Evolutionary conservation across 768 basidiomycete species (phyloP).

Genomic region (Pholiota conissans): DNA sequence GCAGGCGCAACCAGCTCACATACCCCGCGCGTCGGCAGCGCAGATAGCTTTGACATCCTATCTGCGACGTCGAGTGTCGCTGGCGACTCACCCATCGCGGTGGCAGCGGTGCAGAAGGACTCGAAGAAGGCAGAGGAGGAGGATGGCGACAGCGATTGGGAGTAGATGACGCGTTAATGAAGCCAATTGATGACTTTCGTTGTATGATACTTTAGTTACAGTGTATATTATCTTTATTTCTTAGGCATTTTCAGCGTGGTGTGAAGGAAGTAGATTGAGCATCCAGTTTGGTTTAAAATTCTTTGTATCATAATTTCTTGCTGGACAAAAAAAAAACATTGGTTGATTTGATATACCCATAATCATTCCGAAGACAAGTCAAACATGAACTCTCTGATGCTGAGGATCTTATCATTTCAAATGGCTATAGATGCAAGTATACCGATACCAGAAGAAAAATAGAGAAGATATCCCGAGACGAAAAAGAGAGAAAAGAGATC

Average conservation of each 20-base stretch:
- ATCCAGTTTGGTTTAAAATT: background rate
- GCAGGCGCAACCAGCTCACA: slow-evolving; percentile 32
- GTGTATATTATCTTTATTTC: background rate
- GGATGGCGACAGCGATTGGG: slow-evolving; percentile 13
- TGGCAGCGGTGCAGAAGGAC: slow-evolving; percentile 44
- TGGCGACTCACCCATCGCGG: slow-evolving; percentile 43
- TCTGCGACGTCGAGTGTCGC: slow-evolving; percentile 51
- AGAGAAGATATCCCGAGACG: no score
- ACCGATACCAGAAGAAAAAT: no score
- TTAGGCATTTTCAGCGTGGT: background rate
- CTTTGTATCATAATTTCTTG: background rate
- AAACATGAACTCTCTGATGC: no score
- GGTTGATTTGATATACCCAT: no score
- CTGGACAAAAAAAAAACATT: no score
- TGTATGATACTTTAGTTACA: background rate
- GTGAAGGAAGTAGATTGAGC: background rate
- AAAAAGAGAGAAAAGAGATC: no score
- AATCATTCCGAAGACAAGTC: no score
- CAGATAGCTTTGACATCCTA: slow-evolving; percentile 70
- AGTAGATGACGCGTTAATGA: background rate
- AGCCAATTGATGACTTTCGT: background rate
- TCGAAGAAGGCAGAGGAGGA: slow-evolving; percentile 26
- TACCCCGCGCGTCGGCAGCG: slow-evolving; percentile 59
- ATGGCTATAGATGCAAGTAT: no score
- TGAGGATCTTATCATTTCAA: no score